A percentile compares a stretch with the other conserved stretches of the same genome.
Evolutionary conservation across 257 asterid species (phyloP).

Genomic region (Solanum habrochaites): DNA sequence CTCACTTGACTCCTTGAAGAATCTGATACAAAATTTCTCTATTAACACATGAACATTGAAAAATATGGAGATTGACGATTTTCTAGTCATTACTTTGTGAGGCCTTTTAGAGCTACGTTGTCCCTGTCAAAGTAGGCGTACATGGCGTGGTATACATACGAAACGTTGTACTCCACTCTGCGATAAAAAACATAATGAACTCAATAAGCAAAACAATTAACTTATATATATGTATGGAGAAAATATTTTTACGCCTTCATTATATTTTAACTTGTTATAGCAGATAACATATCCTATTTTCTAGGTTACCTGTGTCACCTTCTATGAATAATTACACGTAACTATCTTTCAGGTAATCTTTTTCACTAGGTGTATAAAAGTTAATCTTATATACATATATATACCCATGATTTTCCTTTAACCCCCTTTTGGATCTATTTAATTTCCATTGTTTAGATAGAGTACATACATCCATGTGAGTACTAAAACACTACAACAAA

Average conservation of each 20-base stretch:
- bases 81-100: constrained; percentile 49
- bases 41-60: not conserved
- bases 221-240: not conserved
- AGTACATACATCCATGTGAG: too few species aligned
- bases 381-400: too few species aligned
- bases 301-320: too few species aligned
- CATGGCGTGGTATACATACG: constrained; percentile 69
- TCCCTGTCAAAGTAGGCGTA: constrained; percentile 84
- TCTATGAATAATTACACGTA: too few species aligned
- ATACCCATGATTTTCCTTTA: too few species aligned
- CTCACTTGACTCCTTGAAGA: constrained; percentile 72
- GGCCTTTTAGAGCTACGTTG: constrained; percentile 74
- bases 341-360: too few species aligned
- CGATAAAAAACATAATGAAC: constrained; percentile 1
- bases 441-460: too few species aligned
- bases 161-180: constrained; percentile 77
- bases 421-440: too few species aligned
- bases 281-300: too few species aligned
- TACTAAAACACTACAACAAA: too few species aligned
- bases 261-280: not conserved
- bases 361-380: too few species aligned
- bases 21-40: constrained; percentile 28
- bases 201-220: not conserved
- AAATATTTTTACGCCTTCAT: not conserved
- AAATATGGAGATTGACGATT: not conserved